Evolutionary conservation across 1,139 yeast genomes (phyloP).

Genomic region (Debaryomyces udenii): DNA sequence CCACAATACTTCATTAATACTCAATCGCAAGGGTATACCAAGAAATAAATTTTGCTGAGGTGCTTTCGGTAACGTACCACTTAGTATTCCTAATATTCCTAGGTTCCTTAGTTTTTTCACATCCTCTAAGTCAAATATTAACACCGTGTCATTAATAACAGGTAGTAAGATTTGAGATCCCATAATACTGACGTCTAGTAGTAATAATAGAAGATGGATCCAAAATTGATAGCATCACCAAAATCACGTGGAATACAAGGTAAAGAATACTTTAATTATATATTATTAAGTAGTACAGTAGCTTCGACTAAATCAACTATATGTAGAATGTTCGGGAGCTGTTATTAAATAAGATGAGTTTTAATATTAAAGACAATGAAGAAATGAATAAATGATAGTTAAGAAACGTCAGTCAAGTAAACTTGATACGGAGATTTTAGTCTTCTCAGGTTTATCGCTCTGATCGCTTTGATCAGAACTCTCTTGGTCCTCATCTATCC

Average conservation of each 20-base stretch:
- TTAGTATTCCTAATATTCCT: conserved; percentile 71
- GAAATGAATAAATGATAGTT: conserved; percentile 5
- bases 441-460: conserved; percentile 11
- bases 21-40: conserved; percentile 78
- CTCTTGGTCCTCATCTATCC: conserved; percentile 3
- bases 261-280: no score
- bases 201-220: neutral
- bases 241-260: no score
- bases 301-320: no score
- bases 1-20: conserved; percentile 75
- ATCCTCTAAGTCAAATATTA: conserved; percentile 52
- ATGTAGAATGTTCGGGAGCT: neutral
- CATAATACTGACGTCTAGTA: neutral
- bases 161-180: conserved; percentile 21
- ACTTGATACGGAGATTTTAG: conserved; percentile 27
- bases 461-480: conserved; percentile 1
- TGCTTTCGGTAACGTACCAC: conserved; percentile 82
- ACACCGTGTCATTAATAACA: conserved; percentile 48
- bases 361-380: conserved; percentile 4
- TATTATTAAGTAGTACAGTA: no score
- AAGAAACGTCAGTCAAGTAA: conserved; percentile 25
- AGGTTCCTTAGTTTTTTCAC: conserved; percentile 54
- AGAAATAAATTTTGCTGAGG: conserved; percentile 90
- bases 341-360: neutral
- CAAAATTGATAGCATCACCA: neutral